These are phyloP conservation scores for Actinomucor elegans DNA, from an alignment of 371 early-diverging fungal species.

Conservation along the genomic window DNA sequence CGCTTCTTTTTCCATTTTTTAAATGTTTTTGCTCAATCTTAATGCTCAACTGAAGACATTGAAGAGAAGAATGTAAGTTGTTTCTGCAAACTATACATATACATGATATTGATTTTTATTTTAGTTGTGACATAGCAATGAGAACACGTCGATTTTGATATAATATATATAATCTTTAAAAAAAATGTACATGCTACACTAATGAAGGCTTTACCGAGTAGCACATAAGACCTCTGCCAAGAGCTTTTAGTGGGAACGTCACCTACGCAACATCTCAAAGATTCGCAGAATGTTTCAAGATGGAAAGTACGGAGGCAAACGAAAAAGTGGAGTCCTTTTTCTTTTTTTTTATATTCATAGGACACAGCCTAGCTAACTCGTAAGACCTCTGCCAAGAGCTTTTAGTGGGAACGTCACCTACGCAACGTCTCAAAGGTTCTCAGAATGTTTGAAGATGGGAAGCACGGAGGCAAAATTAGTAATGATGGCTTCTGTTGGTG, in stretches of 20 bases:
- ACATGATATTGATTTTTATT: conserved; percentile 7
- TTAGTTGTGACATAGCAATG: conserved; percentile 1
- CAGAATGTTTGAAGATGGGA: conserved; percentile 10
- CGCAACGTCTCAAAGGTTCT: conserved; percentile 6
- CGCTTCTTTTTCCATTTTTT: neutral
- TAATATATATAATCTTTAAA: no score
- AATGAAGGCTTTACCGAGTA: conserved; percentile 1
- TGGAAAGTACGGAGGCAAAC: conserved; percentile 4
- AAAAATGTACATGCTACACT: conserved; percentile 4
- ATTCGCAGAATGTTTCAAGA: conserved; percentile 7
- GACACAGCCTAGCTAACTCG: no score
- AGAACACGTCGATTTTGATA: neutral
- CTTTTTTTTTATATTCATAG: no score
- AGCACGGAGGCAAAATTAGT: conserved; percentile 1
- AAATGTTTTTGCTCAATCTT: no score
- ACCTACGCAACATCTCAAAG: conserved; percentile 7
- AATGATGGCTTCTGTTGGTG: neutral
- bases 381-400: conserved; percentile 6
- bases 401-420: conserved; percentile 10
- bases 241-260: conserved; percentile 10
- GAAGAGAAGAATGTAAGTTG: conserved; percentile 2
- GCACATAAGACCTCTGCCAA: conserved; percentile 3
- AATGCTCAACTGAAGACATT: conserved; percentile 4
- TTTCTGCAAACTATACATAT: neutral
- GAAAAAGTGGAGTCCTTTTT: no score